A percentile compares a stretch with the other conserved stretches of the same genome.
These are phyloP conservation scores for Penicillium sclerotigenum DNA, from an alignment of 2,329 filamentous ascomycete genomes.

Conservation along the genomic window DNA sequence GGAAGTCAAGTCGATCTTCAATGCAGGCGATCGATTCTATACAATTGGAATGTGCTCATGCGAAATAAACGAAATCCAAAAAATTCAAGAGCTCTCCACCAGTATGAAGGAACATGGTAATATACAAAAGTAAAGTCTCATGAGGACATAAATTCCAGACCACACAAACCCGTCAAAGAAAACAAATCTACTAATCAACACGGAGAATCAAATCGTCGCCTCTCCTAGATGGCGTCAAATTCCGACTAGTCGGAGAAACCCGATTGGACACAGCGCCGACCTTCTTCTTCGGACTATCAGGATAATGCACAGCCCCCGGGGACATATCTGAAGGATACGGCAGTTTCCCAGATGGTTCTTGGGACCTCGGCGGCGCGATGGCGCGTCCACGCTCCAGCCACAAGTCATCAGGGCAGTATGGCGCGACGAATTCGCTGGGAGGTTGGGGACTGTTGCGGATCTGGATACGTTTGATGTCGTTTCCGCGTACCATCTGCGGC, in stretches of 20 bases:
- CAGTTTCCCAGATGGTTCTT: neutral
- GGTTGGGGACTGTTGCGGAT: constrained; percentile 30
- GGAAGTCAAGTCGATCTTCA: neutral
- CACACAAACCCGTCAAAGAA: neutral
- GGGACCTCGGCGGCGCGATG: neutral
- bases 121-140: neutral
- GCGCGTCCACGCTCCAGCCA: constrained; percentile 24
- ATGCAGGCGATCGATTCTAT: neutral
- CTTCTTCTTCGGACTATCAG: constrained; percentile 23
- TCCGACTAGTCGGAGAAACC: constrained; percentile 24
- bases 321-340: constrained; percentile 22
- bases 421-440: constrained; percentile 22
- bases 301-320: constrained; percentile 16
- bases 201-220: constrained; percentile 33
- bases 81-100: neutral
- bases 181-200: constrained; percentile 25
- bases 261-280: constrained; percentile 8
- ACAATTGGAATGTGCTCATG: neutral
- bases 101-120: neutral
- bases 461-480: constrained; percentile 35
- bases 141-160: neutral
- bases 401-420: constrained; percentile 32
- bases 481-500: constrained; percentile 31
- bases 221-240: constrained; percentile 31
- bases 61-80: neutral